Base-by-base conservation (phyloP, 345 rosid species). In the Lagerstroemia speciosa region DNA sequence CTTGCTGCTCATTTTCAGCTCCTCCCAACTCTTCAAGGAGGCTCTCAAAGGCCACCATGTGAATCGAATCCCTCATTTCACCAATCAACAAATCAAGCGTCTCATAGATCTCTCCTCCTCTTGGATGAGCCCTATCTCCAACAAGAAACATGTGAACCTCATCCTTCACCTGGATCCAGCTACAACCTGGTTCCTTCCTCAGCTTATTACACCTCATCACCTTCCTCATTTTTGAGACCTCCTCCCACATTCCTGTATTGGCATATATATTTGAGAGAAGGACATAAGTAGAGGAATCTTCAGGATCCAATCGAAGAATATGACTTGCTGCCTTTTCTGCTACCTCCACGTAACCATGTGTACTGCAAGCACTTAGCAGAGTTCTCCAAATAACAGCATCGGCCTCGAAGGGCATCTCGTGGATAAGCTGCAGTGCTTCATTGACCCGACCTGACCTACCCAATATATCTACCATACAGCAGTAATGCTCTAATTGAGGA, bases 151-250 rank as follows among this genome's bases (percentile, higher is more conserved):
- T 69, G 62, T 89, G 93, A 37, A 93, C 80, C 78, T 84, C 93
- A 66, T 89, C 91, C 76, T 83, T 89, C 31, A 91, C 71, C 82
- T 89, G 94, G 58, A 93, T 83, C 97, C 97, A 91, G 79, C 98
- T 91, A 74, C 94, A 93, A 63, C 97, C 97, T 10, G 96, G 97
- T 78, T 93, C 96, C 80, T 93, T 93, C 78, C 83, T 91, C 45
- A 89, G 81, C 78, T 79, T 87, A 20, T 75, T 78, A 65, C 82
- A 50, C 80, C 81, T 86, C 89, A 94, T 89, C 37, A 75, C 79
- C 71, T 78, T 88, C 80, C 99, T 83, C 79, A 78, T 69, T 37
- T 83, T 79, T 1, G 88, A 85, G 40, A 86, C 96, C 70, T 86
- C 85, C 46, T 75, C 83, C 99, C 99, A 94, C 97, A 89, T 81